Base-by-base conservation (phyloP, 1,284 basidiomycete genomes). In the Xerocomus nothofagi region DNA sequence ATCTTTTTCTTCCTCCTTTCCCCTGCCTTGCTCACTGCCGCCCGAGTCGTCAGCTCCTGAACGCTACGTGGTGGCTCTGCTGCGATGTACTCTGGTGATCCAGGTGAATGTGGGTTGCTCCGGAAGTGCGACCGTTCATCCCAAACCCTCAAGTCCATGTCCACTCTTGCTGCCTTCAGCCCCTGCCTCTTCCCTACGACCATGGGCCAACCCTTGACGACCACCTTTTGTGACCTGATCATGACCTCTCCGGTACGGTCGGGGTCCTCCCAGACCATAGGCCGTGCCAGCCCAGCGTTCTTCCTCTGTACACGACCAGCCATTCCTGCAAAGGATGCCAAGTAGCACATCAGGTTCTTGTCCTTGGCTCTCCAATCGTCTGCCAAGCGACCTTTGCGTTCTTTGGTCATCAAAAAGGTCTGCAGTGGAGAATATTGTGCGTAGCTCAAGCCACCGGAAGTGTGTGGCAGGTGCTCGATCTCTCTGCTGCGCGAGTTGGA, bases 401-500 rank as follows among this genome's bases (percentile, higher is more conserved):
- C 71, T 47, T 73, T 73, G 8, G 73, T 73, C 57, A 71, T 73
- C 61, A 84, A 71, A 44, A 71, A 70, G 1, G 74, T 73, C 50
- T 88, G 83, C 31, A 90, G 67, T 7, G 57, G 46, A 6, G 81
- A 71, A 30, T 76, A 71, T 34, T 73, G 70, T 6, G 78, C 63
- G 65, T 91, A 91, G 41, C 72, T 70, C 36, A 90, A 73, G 7
- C 80, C 88, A 32, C 75, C 87, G 33, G 68, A 74, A 18, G 71
- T 73, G 57, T 91, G 88, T 0, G 86, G 86, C 20, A 79, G 72
- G 39, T 78, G 82, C 50, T 81, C 79, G 56, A 91, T 81, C 34
- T 67, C 71, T 46, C 55, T 72, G 20, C 71, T 73, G 11, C 55
- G 51, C 51, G 58, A 45, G 61, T 62, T 33, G 56, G 50, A 54